These are phyloP conservation scores for Tricholoma saponaceum DNA, from an alignment of 768 basidiomycete genomes.

Conservation along the genomic window DNA sequence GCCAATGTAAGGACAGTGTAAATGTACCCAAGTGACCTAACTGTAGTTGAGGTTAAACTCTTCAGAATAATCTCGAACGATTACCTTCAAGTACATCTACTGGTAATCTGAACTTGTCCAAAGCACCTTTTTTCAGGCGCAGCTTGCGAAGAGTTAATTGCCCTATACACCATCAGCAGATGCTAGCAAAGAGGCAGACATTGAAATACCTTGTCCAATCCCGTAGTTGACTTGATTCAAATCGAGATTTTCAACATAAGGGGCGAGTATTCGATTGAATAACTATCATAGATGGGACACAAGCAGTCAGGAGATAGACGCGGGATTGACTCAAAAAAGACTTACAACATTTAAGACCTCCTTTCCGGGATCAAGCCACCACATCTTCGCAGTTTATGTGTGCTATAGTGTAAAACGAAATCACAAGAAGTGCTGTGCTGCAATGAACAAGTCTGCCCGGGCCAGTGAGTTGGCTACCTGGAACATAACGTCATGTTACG, in stretches of 20 bases:
- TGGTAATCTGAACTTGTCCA: conserved; percentile 94
- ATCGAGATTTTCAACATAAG: conserved; percentile 95
- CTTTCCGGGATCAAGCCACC: conserved; percentile 87
- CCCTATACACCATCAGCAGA: conserved; percentile 36
- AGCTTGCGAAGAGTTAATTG: conserved; percentile 77
- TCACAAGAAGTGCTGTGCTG: neutral
- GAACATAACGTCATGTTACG: neutral
- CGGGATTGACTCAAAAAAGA: conserved; percentile 10
- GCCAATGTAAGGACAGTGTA: conserved; percentile 83
- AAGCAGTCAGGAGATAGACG: neutral
- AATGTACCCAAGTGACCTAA: conserved; percentile 83
- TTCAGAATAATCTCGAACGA: neutral
- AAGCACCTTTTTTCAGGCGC: conserved; percentile 85
- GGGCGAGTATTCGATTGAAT: conserved; percentile 89
- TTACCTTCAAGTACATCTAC: conserved; percentile 94
- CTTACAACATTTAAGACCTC: conserved; percentile 77
- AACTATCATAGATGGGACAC: conserved; percentile 32
- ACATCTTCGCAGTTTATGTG: conserved; percentile 40
- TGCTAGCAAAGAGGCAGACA: neutral
- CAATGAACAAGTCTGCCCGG: neutral
- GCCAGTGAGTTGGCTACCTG: no score
- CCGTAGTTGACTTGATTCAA: conserved; percentile 93
- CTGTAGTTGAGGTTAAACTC: neutral
- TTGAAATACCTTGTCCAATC: conserved; percentile 68
- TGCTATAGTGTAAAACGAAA: neutral